Percentiles rank a stretch among this genome's conserved stretches.
These are phyloP conservation scores for Akebia trifoliata DNA, from an alignment of 164 flowering plant genomes.

Conservation along the genomic window DNA sequence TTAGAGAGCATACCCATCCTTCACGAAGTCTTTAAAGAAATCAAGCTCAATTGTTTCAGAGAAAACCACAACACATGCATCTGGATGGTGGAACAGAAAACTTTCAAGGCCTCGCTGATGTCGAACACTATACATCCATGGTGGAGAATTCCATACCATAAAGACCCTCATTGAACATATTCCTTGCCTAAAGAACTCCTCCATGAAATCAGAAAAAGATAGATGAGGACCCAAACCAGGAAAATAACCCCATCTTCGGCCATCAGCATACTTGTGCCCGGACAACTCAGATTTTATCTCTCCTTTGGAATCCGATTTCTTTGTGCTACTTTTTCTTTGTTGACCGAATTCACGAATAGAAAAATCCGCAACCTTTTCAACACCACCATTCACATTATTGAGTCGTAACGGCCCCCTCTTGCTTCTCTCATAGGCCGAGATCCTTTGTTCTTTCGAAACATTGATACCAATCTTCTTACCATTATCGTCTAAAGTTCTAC, in stretches of 20 bases:
- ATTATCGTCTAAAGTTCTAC: slow-evolving; percentile 37
- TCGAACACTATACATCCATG: slow-evolving; percentile 83
- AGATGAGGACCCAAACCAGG: slow-evolving; percentile 60
- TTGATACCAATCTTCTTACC: not conserved
- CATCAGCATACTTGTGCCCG: slow-evolving; percentile 56
- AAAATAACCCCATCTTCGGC: slow-evolving; percentile 85
- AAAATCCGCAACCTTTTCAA: slow-evolving; percentile 5
- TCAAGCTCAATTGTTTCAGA: slow-evolving; percentile 92
- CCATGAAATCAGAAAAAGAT: slow-evolving; percentile 72
- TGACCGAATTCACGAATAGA: slow-evolving; percentile 2
- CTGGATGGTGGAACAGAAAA: slow-evolving; percentile 59
- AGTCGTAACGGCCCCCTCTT: not conserved
- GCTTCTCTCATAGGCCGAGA: slow-evolving; percentile 1
- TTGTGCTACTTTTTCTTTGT: not conserved
- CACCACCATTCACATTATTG: not conserved
- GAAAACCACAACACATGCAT: slow-evolving; percentile 85
- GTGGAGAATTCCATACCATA: slow-evolving; percentile 96
- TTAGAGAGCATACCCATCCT: slow-evolving; percentile 67
- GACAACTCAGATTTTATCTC: slow-evolving; percentile 26
- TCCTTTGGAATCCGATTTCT: slow-evolving; percentile 13
- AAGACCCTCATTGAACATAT: slow-evolving; percentile 66
- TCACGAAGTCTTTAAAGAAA: slow-evolving; percentile 72
- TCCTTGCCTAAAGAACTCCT: slow-evolving; percentile 57
- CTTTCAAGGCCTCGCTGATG: slow-evolving; percentile 88
- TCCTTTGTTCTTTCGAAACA: not conserved